phyloP scores from a whole-genome alignment of 495 filamentous ascomycete species.

The Sabuloglossum arenarium region DNA sequence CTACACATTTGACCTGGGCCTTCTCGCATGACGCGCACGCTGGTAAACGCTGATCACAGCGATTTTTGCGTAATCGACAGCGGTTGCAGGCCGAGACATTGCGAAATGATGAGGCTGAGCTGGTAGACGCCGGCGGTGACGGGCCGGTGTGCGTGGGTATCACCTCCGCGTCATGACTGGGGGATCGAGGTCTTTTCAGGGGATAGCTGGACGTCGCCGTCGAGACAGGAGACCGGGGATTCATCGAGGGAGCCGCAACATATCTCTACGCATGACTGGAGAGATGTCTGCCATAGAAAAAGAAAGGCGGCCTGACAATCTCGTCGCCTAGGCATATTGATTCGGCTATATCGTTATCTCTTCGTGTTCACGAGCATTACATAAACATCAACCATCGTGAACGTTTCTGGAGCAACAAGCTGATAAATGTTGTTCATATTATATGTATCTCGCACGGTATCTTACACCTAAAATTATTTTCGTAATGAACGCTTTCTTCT shows the following conservation, averaged over 20 bases:
- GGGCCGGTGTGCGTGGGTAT: background rate
- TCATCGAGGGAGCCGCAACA: conserved; percentile 1
- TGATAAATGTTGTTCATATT: background rate
- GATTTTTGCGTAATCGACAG: conserved; percentile 79
- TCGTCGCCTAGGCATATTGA: background rate
- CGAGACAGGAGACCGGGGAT: conserved; percentile 1
- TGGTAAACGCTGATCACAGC: conserved; percentile 81
- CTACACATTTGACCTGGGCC: conserved; percentile 70
- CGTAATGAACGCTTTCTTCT: background rate
- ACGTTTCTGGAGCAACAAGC: background rate
- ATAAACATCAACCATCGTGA: background rate
- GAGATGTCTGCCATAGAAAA: background rate
- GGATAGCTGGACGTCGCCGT: background rate
- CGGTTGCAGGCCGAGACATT: conserved; percentile 93
- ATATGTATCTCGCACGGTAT: background rate
- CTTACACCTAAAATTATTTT: background rate
- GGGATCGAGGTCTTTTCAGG: background rate
- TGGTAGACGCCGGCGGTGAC: conserved; percentile 1
- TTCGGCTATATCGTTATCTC: background rate
- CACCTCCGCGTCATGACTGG: background rate
- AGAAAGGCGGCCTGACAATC: background rate
- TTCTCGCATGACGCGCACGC: conserved; percentile 83
- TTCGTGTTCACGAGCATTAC: background rate
- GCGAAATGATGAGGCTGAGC: conserved; percentile 44
- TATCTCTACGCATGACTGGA: background rate